These are phyloP conservation scores for Vanrija humicola DNA, from an alignment of 1,284 basidiomycete species.

Conservation along the genomic window DNA sequence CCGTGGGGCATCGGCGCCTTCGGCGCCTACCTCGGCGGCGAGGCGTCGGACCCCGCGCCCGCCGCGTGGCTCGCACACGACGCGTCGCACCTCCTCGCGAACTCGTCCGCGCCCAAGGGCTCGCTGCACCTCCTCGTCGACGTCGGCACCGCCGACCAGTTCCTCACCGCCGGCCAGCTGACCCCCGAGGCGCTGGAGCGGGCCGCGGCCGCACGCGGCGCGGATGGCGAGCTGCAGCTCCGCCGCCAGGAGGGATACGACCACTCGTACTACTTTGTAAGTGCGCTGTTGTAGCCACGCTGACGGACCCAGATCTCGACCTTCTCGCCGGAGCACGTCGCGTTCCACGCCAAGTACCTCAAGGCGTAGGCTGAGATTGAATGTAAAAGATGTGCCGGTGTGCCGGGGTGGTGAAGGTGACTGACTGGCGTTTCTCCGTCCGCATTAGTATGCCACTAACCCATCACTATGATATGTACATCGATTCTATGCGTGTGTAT, in stretches of 20 bases:
- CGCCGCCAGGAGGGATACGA: conserved; percentile 85
- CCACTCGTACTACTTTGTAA: conserved; percentile 83
- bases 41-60: conserved; percentile 52
- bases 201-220: conserved; percentile 54
- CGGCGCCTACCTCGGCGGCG: conserved; percentile 65
- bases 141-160: conserved; percentile 81
- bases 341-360: conserved; percentile 52
- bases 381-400: neutral
- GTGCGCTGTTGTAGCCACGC: conserved; percentile 38
- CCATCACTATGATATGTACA: too few species aligned
- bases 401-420: neutral
- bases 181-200: conserved; percentile 82
- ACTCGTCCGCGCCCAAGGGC: conserved; percentile 53
- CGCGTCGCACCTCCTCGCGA: conserved; percentile 75
- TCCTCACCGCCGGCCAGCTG: conserved; percentile 79
- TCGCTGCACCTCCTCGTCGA: conserved; percentile 75
- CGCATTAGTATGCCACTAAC: too few species aligned
- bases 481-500: too few species aligned
- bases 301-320: conserved; percentile 57
- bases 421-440: neutral
- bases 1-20: conserved; percentile 95
- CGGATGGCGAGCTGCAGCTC: conserved; percentile 71
- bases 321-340: conserved; percentile 58
- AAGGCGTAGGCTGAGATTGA: conserved; percentile 31
- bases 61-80: conserved; percentile 60